A percentile compares a stretch with the other conserved stretches of the same genome.
These are phyloP conservation scores for Aureobasidium sp. DNA, from an alignment of 2,329 filamentous ascomycete species.

Conservation along the genomic window DNA sequence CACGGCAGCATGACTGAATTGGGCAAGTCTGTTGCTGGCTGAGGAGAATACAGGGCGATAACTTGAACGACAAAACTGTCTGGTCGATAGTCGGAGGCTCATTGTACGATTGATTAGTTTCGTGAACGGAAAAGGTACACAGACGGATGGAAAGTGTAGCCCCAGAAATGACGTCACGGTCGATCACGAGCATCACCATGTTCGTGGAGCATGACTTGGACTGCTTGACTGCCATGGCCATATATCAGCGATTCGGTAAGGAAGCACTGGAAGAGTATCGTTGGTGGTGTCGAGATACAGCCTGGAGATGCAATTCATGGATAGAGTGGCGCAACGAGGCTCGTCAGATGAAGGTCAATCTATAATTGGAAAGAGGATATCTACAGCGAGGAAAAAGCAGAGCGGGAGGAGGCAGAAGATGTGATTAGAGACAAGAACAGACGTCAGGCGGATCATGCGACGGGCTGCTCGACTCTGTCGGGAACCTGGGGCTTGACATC, in stretches of 20 bases:
- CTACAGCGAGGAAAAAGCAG: slow-evolving; percentile 12
- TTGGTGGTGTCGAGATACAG: neutral
- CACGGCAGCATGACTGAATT: neutral
- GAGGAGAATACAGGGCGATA: neutral
- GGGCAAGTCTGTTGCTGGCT: neutral
- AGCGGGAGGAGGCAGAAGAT: neutral
- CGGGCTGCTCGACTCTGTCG: slow-evolving; percentile 29
- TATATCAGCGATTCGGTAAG: neutral
- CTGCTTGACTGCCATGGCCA: neutral
- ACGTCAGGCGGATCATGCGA: slow-evolving; percentile 15
- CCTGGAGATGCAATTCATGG: neutral
- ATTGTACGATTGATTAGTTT: neutral
- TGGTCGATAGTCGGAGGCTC: neutral
- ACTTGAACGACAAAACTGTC: neutral
- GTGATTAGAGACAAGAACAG: neutral
- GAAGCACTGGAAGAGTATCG: neutral
- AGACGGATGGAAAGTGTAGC: neutral
- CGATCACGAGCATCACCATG: neutral
- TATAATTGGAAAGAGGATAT: slow-evolving; percentile 14
- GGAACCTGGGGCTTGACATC: slow-evolving; percentile 68
- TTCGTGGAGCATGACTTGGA: neutral
- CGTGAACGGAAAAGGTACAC: neutral
- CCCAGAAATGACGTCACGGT: slow-evolving; percentile 4
- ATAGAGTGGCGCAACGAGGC: neutral
- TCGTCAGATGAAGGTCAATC: slow-evolving; percentile 6